Base-by-base conservation (phyloP, 192 early-diverging fungal genomes). In the Funneliformis mosseae region DNA sequence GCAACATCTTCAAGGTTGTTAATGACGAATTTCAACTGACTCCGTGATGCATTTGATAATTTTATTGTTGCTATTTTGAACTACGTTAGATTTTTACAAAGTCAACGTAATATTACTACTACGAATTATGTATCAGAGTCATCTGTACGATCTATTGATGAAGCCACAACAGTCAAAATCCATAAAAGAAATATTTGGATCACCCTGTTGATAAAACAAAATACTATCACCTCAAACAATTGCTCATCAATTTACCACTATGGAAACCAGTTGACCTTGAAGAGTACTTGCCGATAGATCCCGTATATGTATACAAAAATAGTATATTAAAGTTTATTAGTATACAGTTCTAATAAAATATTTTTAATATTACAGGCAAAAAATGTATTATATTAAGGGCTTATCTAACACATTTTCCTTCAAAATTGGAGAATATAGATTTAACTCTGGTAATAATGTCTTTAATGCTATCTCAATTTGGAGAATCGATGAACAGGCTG, bases 391-490 rank as follows among this genome's bases (percentile, higher is more conserved):
- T 7, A 38, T 66, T 12, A 25, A 66, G 28, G 64, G 64, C 27
- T 66, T 66, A 66, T 28, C 64, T 66, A 25, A 8, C 33, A 28
- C 64, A 66, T 66, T 66, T 66, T 66, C 64, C 27, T 66, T 66
- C 27, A 66, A 66, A 28, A 28, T 66, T 33, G 27, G 64, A 66
- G 64, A 66, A 28, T 66, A 66, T 66, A 3, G 64, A 28, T 66
- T 66, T 28, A 66, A 66, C 12, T 28, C 64, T 11, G 64, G 64
- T 5, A 66, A 66, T 38, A 66, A 66, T 66, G 64, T 28, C 33
- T 66, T 33, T 66, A 66, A 28, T 21, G 60, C n/a, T 62, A 62
- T 62, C 60, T n/a, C 23, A 62, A 62, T 62, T n/a, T 7, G 60
- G 5, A 62, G 18, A 62, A 62, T n/a, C n/a, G n/a, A n/a, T n/a